Base-by-base conservation (phyloP, 2,329 filamentous ascomycete species). In the Trichoderma koningii region DNA sequence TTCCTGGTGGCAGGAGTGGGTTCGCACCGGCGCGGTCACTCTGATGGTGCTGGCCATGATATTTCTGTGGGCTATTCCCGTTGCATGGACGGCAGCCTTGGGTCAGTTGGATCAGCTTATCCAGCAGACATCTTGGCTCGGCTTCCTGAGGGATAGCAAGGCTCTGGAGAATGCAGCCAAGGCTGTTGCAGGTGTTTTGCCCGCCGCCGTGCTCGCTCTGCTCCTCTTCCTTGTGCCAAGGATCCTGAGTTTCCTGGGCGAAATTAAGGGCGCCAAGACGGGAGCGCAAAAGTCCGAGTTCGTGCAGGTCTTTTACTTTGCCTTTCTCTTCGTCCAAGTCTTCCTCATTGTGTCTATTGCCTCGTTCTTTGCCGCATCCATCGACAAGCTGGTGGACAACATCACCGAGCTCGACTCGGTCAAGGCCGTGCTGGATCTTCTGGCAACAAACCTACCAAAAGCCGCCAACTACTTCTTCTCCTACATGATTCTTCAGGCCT, bases 401-500 rank as follows among this genome's bases (percentile, higher is more conserved):
- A 69, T 83, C 7, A 73, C 77, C 10, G 45, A 74, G 23, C 66
- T 83, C 3, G 51, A 73, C 3, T 83, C 91, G 52, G 87, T 92
- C 7, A 78, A 80, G n/a, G 83, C 83, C 44, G 85, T 96, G 65
- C 86, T 95, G 0, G 76, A 86, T 19, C 82, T 90, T 0, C 80
- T 99, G 30, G 94, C 94, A 0, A 76, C 81, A 12, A 95, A 93
- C 66, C 80, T 99, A 5, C 95, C 95, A 2, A 90, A 87, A 70
- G 89, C 93, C 0, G 90, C 92, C 70, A 97, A 97, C 74, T 99
- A 98, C 77, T 99, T 98, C 81, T 98, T 97, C 82, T 94, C 92
- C 1, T 99, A 99, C 83, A 93, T 99, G 88, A 89, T 97, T 74
- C 87, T 99, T 10, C 95, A 98, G 73, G 92, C 93, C 0, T 83